These are phyloP conservation scores for Pleurotus tuoliensis DNA, from an alignment of 768 basidiomycete species.

Conservation along the genomic window DNA sequence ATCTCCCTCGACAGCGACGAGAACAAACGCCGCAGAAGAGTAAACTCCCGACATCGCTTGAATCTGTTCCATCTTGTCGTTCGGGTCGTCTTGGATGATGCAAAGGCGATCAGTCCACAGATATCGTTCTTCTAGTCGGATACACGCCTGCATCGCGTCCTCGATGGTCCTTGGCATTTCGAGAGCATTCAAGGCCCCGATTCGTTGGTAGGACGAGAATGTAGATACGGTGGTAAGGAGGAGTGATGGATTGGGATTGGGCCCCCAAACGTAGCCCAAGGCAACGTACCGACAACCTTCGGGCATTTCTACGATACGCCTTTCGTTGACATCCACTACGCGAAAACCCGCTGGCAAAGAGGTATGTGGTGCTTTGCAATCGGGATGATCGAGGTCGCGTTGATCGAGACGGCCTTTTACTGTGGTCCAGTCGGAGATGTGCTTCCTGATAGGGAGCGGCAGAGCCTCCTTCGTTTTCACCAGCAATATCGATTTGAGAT, in stretches of 20 bases:
- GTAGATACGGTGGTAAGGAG: not conserved
- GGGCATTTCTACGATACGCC: not conserved
- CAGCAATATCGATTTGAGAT: too few relatives aligned
- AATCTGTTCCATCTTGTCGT: not conserved
- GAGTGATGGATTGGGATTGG: not conserved
- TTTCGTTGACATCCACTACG: not conserved
- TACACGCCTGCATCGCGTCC: not conserved
- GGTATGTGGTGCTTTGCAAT: not conserved
- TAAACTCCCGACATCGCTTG: constrained; percentile 1
- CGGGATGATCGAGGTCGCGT: not conserved
- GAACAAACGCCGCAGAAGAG: not conserved
- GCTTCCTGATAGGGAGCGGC: not conserved
- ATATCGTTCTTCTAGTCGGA: not conserved
- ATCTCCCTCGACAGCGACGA: not conserved
- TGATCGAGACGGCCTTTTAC: not conserved
- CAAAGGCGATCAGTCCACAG: not conserved
- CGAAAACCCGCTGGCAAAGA: not conserved
- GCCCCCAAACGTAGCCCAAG: constrained; percentile 1
- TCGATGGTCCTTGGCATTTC: constrained; percentile 3
- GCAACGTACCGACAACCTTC: not conserved
- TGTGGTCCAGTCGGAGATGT: not conserved
- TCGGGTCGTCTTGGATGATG: constrained; percentile 2
- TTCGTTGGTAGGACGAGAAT: not conserved
- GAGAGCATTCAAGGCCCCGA: not conserved
- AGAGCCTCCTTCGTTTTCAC: not conserved